Evolutionary conservation across 768 basidiomycete species (phyloP).

Genomic region (Pulveroboletus sp.): DNA sequence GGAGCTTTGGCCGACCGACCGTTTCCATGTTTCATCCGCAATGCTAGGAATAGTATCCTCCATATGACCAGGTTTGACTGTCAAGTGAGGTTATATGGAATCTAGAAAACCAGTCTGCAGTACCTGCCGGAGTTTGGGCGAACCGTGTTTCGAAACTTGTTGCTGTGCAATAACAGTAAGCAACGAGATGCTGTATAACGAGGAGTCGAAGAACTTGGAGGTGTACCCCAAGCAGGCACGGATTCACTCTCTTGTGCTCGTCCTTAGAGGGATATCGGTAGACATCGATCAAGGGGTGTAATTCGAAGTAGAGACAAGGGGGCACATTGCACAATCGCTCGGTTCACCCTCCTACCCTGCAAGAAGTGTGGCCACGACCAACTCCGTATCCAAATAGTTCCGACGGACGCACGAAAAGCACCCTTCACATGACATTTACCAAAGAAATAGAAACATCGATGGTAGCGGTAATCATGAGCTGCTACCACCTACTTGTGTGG

Average conservation of each 20-base stretch:
- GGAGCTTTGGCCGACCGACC: slow-evolving; percentile 49
- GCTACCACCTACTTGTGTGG: neutral
- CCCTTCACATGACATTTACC: neutral
- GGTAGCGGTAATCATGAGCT: neutral
- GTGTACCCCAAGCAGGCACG: too few relatives aligned
- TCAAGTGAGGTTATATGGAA: neutral
- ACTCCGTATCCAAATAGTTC: neutral
- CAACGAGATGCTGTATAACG: too few relatives aligned
- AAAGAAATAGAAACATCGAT: neutral
- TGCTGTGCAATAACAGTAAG: too few relatives aligned
- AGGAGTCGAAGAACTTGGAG: too few relatives aligned
- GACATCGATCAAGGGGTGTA: neutral
- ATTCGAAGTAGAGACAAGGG: too few relatives aligned
- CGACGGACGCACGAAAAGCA: neutral
- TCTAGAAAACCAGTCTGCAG: neutral
- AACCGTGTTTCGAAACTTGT: too few relatives aligned
- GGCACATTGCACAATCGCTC: neutral
- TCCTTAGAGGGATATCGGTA: neutral
- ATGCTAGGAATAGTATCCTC: slow-evolving; percentile 44
- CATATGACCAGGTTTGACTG: slow-evolving; percentile 16
- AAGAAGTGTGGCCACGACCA: neutral
- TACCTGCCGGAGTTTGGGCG: too few relatives aligned
- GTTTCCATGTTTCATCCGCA: slow-evolving; percentile 63
- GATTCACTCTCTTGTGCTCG: neutral
- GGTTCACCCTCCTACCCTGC: too few relatives aligned